Evolutionary conservation across 257 asterid genomes (phyloP), one percentile per base, ranked within the genome.

Genomic region (Rehmannia glutinosa): DNA sequence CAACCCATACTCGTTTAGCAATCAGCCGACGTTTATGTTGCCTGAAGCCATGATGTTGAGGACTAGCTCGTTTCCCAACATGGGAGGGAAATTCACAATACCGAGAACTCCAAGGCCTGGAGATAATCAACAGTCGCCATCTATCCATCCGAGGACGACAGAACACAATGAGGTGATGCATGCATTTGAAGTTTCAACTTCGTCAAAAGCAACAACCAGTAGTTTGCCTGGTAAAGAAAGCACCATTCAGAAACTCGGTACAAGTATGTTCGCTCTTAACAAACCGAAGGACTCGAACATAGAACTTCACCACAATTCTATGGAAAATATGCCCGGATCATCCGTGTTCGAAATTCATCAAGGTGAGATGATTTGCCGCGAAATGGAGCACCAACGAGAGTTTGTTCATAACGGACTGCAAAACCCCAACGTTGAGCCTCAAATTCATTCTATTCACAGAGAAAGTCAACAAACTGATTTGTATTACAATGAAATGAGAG

Each of bases 101-200:
- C 78, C 70, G 4, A 73, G 64, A 62, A 53, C 45, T 71, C 72
- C 70, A 15, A 70, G 5, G 25, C 57, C 54, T 8, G 73, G 62
- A 38, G 66, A 38, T 11, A 52, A 55, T 55, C 73, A 45, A 46
- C 78, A 77, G 35, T 62, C 71, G 10, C 75, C 75, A 15, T 17
- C 71, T 8, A 53, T 58, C 38, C 70, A 75, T 15, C 63, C 73
- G 1, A 21, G 83, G 64, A 84, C 84, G 89, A 90, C 83, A 5
- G 93, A 87, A 59, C 88, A 86, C 42, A 86, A 86, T 45, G 96
- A 83, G 27, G 83, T 80, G 52, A 84, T 89, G 90, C 89, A 84
- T 51, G 84, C 78, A 2, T 87, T 74, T 60, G 97, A 83, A 68
- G 78, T 83, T n/a, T 70, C 84, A 2, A 60, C 79, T 30, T 75